Evolutionary conservation across 768 basidiomycete species (phyloP).

Genomic region (Serpula lacrymans): DNA sequence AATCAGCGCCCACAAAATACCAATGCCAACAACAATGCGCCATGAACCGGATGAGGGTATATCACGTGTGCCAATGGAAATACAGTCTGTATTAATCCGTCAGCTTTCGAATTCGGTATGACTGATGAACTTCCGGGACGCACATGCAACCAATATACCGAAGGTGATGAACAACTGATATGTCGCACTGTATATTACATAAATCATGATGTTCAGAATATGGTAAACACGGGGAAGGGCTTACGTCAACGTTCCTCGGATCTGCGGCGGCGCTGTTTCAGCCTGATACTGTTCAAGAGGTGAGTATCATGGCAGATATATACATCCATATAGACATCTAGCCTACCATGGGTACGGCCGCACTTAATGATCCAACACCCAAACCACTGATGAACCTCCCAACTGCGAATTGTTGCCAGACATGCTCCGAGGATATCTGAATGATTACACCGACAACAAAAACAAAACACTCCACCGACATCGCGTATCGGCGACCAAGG

Average conservation of each 20-base stretch:
- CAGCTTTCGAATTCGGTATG: conserved; percentile 5
- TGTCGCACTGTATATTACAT: conserved; percentile 31
- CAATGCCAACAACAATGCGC: conserved; percentile 60
- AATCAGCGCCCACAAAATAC: conserved; percentile 59
- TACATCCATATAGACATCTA: conserved; percentile 3
- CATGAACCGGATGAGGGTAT: conserved; percentile 49
- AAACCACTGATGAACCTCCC: conserved; percentile 66
- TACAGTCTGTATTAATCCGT: conserved; percentile 42
- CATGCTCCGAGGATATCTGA: conserved; percentile 45
- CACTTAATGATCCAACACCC: conserved; percentile 65
- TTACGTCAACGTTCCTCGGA: conserved; percentile 62
- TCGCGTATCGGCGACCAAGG: conserved; percentile 65
- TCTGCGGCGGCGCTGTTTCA: conserved; percentile 68
- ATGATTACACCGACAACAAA: conserved; percentile 62
- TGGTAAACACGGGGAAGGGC: background rate
- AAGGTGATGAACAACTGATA: conserved; percentile 67
- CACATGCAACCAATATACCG: conserved; percentile 66
- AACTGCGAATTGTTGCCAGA: conserved; percentile 67
- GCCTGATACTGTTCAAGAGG: conserved; percentile 51
- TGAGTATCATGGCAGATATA: conserved; percentile 8
- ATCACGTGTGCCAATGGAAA: conserved; percentile 63
- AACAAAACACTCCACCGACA: conserved; percentile 55
- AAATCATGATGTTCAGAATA: conserved; percentile 2
- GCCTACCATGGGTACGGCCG: conserved; percentile 62
- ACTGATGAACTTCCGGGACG: conserved; percentile 19